Evolutionary conservation across 2,329 filamentous ascomycete species (phyloP).

Genomic region (Sporothrix euskadiensis): DNA sequence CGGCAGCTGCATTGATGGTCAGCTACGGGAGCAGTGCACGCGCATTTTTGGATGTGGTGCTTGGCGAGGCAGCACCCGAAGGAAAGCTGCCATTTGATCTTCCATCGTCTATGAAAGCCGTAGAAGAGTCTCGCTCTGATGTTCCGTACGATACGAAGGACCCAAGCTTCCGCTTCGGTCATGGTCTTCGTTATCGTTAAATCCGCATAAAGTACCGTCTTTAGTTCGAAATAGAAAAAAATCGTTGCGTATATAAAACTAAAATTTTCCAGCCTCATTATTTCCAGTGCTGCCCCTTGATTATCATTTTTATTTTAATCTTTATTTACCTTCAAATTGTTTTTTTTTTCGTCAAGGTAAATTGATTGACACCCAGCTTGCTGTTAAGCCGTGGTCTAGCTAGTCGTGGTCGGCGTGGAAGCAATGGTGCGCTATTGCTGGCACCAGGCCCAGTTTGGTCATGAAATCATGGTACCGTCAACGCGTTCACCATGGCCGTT

Average conservation of each 20-base stretch:
- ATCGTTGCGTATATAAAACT: no score
- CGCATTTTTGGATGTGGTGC: neutral
- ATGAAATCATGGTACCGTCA: neutral
- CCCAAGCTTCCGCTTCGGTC: neutral
- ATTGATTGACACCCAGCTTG: no score
- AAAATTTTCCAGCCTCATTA: no score
- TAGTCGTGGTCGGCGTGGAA: neutral
- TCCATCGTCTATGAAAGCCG: neutral
- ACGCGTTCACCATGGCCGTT: neutral
- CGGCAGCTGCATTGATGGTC: neutral
- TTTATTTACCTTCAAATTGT: no score
- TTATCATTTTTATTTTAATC: neutral
- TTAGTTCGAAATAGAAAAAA: no score
- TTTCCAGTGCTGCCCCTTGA: neutral
- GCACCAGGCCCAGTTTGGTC: neutral
- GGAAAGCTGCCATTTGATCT: neutral
- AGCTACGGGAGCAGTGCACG: slow-evolving; percentile 1
- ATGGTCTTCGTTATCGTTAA: neutral
- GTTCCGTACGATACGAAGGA: neutral
- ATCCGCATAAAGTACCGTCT: neutral
- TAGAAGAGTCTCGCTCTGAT: neutral
- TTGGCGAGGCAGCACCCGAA: neutral
- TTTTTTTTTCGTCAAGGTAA: no score
- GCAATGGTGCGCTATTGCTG: neutral
- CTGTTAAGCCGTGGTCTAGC: no score